Percentiles rank a stretch among this genome's conserved stretches.
phyloP scores from a whole-genome alignment of 2,329 filamentous ascomycete species.

The Ophiostoma tasmaniense region DNA sequence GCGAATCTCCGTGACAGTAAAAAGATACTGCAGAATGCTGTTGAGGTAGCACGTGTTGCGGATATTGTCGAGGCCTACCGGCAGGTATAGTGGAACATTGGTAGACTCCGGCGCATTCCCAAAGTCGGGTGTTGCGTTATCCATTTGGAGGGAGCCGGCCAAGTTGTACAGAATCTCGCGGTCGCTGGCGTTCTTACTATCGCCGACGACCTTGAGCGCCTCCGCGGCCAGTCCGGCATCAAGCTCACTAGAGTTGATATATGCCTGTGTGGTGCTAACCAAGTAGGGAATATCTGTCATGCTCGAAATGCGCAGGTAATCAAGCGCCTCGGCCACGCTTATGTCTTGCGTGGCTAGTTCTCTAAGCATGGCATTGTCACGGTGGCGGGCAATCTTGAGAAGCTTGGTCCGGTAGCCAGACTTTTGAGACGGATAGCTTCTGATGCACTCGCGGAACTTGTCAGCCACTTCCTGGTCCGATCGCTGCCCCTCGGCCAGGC shows the following conservation, averaged over 20 bases:
- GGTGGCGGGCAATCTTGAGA: conserved; percentile 25
- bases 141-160: neutral
- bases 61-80: conserved; percentile 84
- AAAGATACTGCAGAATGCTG: conserved; percentile 91
- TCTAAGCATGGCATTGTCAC: conserved; percentile 19
- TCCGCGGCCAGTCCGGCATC: neutral
- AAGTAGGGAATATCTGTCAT: neutral
- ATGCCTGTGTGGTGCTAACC: neutral
- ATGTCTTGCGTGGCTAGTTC: conserved; percentile 18
- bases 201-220: conserved; percentile 5
- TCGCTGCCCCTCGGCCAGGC: conserved; percentile 17
- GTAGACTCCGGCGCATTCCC: neutral
- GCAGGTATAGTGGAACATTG: conserved; percentile 44
- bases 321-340: conserved; percentile 30
- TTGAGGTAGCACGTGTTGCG: conserved; percentile 98
- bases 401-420: conserved; percentile 24
- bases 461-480: conserved; percentile 21
- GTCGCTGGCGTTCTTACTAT: neutral
- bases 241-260: neutral
- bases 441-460: conserved; percentile 22
- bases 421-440: conserved; percentile 24
- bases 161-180: neutral
- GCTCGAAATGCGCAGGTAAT: neutral
- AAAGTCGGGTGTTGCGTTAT: neutral
- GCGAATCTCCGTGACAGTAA: conserved; percentile 74